These are phyloP conservation scores for Vitis riparia DNA, from an alignment of 164 flowering plant species.

Conservation along the genomic window DNA sequence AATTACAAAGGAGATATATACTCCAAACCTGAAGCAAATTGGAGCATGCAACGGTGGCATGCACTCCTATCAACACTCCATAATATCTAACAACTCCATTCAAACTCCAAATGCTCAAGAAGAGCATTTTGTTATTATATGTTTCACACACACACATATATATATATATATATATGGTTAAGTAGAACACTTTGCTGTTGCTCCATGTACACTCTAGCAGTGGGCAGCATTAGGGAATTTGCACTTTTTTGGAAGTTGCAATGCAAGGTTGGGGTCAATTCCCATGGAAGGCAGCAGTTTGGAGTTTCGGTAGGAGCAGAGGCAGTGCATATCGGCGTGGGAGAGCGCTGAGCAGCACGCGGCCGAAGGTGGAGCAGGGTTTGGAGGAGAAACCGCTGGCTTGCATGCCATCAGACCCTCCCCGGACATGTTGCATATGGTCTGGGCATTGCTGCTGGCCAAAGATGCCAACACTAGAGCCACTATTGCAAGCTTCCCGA, in stretches of 20 bases:
- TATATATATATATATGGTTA: too few species aligned
- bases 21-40: too few species aligned
- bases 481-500: too few species aligned
- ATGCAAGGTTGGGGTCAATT: conserved; percentile 52
- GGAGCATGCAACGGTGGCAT: too few species aligned
- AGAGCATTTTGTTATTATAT: too few species aligned
- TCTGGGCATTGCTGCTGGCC: neutral
- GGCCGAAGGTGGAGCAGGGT: conserved; percentile 29
- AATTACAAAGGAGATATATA: too few species aligned
- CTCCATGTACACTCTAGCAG: conserved; percentile 15
- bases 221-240: conserved; percentile 27
- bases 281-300: conserved; percentile 35
- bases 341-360: conserved; percentile 42
- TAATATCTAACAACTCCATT: too few species aligned
- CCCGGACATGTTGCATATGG: conserved; percentile 32
- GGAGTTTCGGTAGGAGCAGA: conserved; percentile 57
- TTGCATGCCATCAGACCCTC: conserved; percentile 34
- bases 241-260: conserved; percentile 57
- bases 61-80: too few species aligned
- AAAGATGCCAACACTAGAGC: too few species aligned
- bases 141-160: too few species aligned
- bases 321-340: conserved; percentile 43
- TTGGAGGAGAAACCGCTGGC: conserved; percentile 43
- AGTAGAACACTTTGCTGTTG: too few species aligned
- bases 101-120: too few species aligned